A percentile compares a stretch with the other conserved stretches of the same genome.
Evolutionary conservation across 2,329 filamentous ascomycete species (phyloP).

Genomic region (Cryphonectria naterciae): DNA sequence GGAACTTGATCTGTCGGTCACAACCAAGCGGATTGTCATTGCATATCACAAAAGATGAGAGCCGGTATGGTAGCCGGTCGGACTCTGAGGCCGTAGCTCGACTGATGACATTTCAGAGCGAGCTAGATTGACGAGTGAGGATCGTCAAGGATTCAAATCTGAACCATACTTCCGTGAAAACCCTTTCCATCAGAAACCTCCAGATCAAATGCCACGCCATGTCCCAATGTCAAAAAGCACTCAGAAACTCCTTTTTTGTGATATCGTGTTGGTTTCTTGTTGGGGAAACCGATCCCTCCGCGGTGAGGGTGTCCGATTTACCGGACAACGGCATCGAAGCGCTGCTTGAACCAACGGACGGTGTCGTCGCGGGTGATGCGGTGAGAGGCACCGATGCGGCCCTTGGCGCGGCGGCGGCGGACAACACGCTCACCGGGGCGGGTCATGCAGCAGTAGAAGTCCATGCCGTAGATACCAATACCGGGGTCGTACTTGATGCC

Average conservation of each 20-base stretch:
- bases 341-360: slow-evolving; percentile 89
- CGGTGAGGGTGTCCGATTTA: slow-evolving; percentile 58
- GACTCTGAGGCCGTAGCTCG: slow-evolving; percentile 73
- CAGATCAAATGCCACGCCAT: slow-evolving; percentile 33
- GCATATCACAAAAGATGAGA: slow-evolving; percentile 43
- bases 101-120: slow-evolving; percentile 56
- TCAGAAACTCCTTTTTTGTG: slow-evolving; percentile 36
- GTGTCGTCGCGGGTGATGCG: slow-evolving; percentile 94
- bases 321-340: slow-evolving; percentile 98
- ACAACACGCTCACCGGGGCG: slow-evolving; percentile 97
- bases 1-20: not conserved
- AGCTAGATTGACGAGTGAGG: slow-evolving; percentile 56
- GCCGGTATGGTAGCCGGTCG: slow-evolving; percentile 71
- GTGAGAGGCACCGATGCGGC: slow-evolving; percentile 84
- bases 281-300: slow-evolving; percentile 26
- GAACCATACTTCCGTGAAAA: slow-evolving; percentile 45
- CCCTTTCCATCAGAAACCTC: slow-evolving; percentile 33
- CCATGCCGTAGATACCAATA: slow-evolving; percentile 99
- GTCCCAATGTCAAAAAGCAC: slow-evolving; percentile 31
- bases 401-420: slow-evolving; percentile 89
- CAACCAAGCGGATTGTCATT: slow-evolving; percentile 6
- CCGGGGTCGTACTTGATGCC: slow-evolving; percentile 99
- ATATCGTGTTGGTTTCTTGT: slow-evolving; percentile 26
- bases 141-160: slow-evolving; percentile 44
- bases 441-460: slow-evolving; percentile 99